Percentiles rank a stretch among this genome's conserved stretches.
These are phyloP conservation scores for Aspergillus sp. DNA, from an alignment of 2,329 filamentous ascomycete species.

Conservation along the genomic window DNA sequence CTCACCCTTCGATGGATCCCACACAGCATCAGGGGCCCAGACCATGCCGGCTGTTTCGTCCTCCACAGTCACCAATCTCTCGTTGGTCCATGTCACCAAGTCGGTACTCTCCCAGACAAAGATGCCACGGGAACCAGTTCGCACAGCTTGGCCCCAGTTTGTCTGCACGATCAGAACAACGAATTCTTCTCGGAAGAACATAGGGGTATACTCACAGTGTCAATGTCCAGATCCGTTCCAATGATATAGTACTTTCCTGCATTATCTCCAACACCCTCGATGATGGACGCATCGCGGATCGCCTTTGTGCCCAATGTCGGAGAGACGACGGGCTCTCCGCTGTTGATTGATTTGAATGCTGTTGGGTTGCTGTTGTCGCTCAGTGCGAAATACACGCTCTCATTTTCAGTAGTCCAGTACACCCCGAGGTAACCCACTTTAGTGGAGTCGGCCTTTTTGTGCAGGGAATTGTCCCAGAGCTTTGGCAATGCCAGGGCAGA, in stretches of 20 bases:
- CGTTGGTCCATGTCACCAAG: slow-evolving; percentile 11
- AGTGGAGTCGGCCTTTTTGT: slow-evolving; percentile 1
- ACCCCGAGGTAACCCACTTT: slow-evolving; percentile 13
- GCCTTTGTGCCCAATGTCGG: slow-evolving; percentile 15
- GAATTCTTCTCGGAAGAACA: not conserved
- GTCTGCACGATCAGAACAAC: slow-evolving; percentile 3
- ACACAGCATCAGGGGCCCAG: slow-evolving; percentile 16
- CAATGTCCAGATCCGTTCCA: slow-evolving; percentile 15
- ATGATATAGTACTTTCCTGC: slow-evolving; percentile 16
- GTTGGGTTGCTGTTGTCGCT: slow-evolving; percentile 11
- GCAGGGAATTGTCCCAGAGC: not conserved
- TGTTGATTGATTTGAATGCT: slow-evolving; percentile 5
- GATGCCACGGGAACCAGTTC: slow-evolving; percentile 12
- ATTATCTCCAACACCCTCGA: slow-evolving; percentile 6
- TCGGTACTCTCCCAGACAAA: slow-evolving; percentile 16
- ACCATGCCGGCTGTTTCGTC: slow-evolving; percentile 13
- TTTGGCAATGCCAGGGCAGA: not conserved
- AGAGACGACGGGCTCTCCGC: slow-evolving; percentile 8
- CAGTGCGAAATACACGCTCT: slow-evolving; percentile 14
- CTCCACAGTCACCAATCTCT: slow-evolving; percentile 11
- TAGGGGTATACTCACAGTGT: slow-evolving; percentile 1
- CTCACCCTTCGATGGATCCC: slow-evolving; percentile 11
- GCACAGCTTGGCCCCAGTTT: slow-evolving; percentile 9
- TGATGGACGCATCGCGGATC: slow-evolving; percentile 12
- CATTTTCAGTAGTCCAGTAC: slow-evolving; percentile 15